Conservation (phyloP, 2,329 filamentous ascomycete species). For the Huntiella decipiens region DNA sequence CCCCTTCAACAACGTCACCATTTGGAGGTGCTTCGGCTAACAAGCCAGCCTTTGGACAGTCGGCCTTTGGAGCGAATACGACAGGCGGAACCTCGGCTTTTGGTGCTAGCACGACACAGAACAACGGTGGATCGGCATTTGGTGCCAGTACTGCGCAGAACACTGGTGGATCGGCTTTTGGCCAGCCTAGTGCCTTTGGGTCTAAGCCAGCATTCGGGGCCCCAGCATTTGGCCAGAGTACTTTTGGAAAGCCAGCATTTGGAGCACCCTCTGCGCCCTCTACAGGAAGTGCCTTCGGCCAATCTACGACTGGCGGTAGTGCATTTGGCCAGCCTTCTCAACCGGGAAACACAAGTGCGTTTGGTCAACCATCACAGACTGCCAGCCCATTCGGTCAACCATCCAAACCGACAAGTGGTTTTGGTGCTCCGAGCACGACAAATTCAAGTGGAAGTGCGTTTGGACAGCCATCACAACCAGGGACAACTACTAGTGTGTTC, state of each 20-base stretch:
- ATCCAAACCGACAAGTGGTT: conserved; percentile 19
- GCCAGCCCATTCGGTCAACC: conserved; percentile 18
- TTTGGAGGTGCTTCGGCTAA: conserved; percentile 1
- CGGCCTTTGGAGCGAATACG: conserved; percentile 19
- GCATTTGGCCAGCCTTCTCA: conserved; percentile 18
- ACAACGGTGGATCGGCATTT: conserved; percentile 9
- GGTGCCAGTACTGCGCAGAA: conserved; percentile 7
- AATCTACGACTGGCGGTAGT: conserved; percentile 18
- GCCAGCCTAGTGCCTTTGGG: conserved; percentile 15
- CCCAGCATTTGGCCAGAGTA: conserved; percentile 7
- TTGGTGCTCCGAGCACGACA: conserved; percentile 20
- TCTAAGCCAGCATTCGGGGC: conserved; percentile 21
- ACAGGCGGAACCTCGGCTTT: neutral
- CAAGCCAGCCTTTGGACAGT: conserved; percentile 11
- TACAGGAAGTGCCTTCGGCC: conserved; percentile 18
- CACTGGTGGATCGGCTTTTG: conserved; percentile 12
- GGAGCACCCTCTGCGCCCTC: conserved; percentile 2
- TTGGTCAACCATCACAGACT: conserved; percentile 19
- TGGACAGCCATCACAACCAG: conserved; percentile 19
- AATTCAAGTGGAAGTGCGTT: conserved; percentile 19
- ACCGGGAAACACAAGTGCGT: conserved; percentile 17
- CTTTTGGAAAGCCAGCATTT: conserved; percentile 9
- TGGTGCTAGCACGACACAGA: neutral
- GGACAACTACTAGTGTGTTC: conserved; percentile 17
- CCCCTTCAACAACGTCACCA: conserved; percentile 15